phyloP scores from a whole-genome alignment of 306 rosid species.

The Cyamopsis tetragonoloba region DNA sequence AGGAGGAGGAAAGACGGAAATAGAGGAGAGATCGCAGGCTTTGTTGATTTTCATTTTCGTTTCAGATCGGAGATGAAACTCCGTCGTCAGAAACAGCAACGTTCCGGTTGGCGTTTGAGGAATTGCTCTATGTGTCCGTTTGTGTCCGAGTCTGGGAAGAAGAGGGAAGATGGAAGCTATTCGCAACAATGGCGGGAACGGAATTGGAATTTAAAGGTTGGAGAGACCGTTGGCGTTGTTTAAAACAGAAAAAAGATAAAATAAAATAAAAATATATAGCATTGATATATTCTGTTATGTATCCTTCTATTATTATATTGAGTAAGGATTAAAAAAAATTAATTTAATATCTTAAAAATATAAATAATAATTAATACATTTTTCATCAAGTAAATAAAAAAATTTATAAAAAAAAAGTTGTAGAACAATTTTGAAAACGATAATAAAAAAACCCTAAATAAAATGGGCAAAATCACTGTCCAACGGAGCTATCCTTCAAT shows the following conservation, averaged over 20 bases:
- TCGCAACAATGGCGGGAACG: slow-evolving; percentile 10
- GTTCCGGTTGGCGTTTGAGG: slow-evolving; percentile 10
- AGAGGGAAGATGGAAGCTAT: background rate
- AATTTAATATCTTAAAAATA: too few relatives aligned
- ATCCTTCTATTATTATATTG: too few relatives aligned
- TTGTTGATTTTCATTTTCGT: slow-evolving; percentile 82
- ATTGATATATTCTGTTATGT: too few relatives aligned
- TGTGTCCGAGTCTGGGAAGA: background rate
- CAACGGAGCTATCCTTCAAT: too few relatives aligned
- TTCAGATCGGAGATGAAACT: slow-evolving; percentile 19
- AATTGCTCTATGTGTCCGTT: background rate
- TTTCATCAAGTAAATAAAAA: too few relatives aligned
- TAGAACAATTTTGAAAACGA: too few relatives aligned
- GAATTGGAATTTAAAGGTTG: background rate
- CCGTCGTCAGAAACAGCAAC: background rate
- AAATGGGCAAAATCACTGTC: too few relatives aligned
- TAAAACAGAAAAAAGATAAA: background rate
- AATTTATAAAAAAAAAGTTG: too few relatives aligned
- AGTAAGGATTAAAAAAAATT: too few relatives aligned
- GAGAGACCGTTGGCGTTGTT: background rate
- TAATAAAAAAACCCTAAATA: too few relatives aligned
- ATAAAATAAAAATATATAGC: too few relatives aligned
- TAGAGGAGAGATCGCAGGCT: slow-evolving; percentile 81
- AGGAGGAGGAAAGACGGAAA: slow-evolving; percentile 87
- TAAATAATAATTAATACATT: too few relatives aligned